Percentiles rank a stretch among this genome's conserved stretches.
These are phyloP conservation scores for Capillidium rhysosporum DNA, from an alignment of 371 early-diverging fungal species.

Conservation along the genomic window DNA sequence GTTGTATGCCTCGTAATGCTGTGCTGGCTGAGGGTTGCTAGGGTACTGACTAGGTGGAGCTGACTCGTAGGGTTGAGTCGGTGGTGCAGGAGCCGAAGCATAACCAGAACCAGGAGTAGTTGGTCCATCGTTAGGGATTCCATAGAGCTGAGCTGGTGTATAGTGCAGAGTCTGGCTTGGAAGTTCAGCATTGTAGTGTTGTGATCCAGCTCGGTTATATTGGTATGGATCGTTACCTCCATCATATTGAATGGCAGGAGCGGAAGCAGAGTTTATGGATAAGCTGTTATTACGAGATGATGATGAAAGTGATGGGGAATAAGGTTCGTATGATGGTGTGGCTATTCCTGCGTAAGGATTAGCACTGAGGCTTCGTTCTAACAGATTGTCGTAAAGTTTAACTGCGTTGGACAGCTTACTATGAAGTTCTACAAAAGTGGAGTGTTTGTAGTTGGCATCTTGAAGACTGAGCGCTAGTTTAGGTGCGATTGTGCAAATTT, in stretches of 20 bases:
- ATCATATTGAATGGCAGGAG: not conserved
- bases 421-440: conserved; percentile 41
- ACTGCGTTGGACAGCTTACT: conserved; percentile 53
- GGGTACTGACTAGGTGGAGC: not conserved
- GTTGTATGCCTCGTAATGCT: not conserved
- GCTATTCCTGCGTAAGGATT: no score
- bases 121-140: not conserved
- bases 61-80: not conserved
- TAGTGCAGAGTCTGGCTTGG: not conserved
- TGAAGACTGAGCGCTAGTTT: conserved; percentile 43
- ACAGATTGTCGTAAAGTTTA: conserved; percentile 54
- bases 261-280: not conserved
- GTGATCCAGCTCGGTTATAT: not conserved
- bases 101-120: not conserved
- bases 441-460: conserved; percentile 39
- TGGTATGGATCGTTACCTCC: not conserved
- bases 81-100: not conserved
- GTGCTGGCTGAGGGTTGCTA: not conserved
- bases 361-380: conserved; percentile 17
- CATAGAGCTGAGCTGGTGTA: not conserved
- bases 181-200: not conserved
- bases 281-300: no score
- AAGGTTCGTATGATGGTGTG: not conserved
- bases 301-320: not conserved
- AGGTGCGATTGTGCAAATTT: conserved; percentile 46